These are phyloP conservation scores for Heterobasidion parviporum DNA, from an alignment of 1,284 basidiomycete species.

Conservation along the genomic window DNA sequence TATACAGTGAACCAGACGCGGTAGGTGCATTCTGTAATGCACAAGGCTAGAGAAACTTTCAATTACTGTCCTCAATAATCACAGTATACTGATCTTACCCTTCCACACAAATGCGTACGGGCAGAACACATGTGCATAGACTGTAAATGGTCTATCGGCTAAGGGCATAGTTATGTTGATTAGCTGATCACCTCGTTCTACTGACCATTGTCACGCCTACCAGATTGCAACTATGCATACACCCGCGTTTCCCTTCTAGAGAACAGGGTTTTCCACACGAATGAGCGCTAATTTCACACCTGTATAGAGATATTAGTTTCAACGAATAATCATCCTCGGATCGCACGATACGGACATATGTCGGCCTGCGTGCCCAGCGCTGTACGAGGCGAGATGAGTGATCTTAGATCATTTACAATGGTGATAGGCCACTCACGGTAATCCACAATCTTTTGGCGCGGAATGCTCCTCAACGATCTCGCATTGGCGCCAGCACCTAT, in stretches of 20 bases:
- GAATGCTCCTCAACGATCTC: slow-evolving; percentile 30
- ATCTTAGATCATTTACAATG: too few relatives aligned
- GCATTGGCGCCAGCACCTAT: slow-evolving; percentile 36
- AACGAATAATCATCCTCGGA: too few relatives aligned
- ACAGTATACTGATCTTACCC: slow-evolving; percentile 24
- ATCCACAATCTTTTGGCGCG: slow-evolving; percentile 1
- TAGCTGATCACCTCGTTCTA: neutral
- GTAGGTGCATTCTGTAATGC: neutral
- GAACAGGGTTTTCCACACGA: slow-evolving; percentile 41
- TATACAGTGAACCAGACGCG: neutral
- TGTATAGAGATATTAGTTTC: too few relatives aligned
- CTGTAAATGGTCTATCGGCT: slow-evolving; percentile 38
- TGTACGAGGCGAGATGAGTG: slow-evolving; percentile 13
- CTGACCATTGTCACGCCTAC: slow-evolving; percentile 17
- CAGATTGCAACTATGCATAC: slow-evolving; percentile 40
- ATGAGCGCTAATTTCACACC: slow-evolving; percentile 41
- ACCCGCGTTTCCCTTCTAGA: slow-evolving; percentile 36
- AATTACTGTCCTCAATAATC: neutral
- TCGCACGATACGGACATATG: slow-evolving; percentile 21
- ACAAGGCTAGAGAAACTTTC: neutral
- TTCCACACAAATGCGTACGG: slow-evolving; percentile 42
- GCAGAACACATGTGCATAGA: slow-evolving; percentile 47
- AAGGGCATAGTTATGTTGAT: neutral
- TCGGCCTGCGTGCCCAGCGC: slow-evolving; percentile 46
- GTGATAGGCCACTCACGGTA: neutral